Evolutionary conservation across 306 rosid genomes (phyloP).

Genomic region (Hippophae tibetana): DNA sequence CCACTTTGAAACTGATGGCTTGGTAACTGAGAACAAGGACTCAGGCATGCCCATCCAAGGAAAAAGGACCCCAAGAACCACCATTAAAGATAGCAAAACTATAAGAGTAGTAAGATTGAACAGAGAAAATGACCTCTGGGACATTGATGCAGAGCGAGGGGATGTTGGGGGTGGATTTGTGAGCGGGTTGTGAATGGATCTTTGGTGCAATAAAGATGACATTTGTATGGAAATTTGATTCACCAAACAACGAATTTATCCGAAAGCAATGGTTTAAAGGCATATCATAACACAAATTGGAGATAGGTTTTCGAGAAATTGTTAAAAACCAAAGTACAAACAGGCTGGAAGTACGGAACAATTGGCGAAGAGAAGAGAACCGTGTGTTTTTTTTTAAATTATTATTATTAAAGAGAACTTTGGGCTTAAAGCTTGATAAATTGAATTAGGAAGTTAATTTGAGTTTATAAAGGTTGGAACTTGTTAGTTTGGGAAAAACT

Average conservation of each 20-base stretch:
- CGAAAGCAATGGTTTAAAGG: background rate
- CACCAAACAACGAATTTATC: background rate
- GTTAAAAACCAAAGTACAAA: background rate
- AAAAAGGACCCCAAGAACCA: conserved; percentile 52
- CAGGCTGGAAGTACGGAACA: background rate
- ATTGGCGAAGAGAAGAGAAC: background rate
- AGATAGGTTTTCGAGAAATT: conserved; percentile 8
- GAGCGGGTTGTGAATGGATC: conserved; percentile 45
- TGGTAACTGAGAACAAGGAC: conserved; percentile 37
- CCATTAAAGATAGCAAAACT: conserved; percentile 38
- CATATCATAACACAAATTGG: background rate
- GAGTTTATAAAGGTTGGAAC: too few species aligned
- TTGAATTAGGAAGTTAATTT: too few species aligned
- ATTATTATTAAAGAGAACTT: too few species aligned
- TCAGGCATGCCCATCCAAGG: conserved; percentile 59
- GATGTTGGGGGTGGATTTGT: conserved; percentile 33
- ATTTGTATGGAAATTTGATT: conserved; percentile 11
- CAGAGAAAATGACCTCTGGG: conserved; percentile 50
- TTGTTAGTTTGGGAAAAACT: too few species aligned
- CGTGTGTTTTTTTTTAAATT: background rate
- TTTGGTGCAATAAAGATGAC: conserved; percentile 69
- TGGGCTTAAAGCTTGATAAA: too few species aligned
- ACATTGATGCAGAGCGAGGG: conserved; percentile 40
- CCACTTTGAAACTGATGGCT: conserved; percentile 47
- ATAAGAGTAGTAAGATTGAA: conserved; percentile 42